These are phyloP conservation scores for Mortierella polycephala DNA, from an alignment of 371 early-diverging fungal genomes.

Conservation along the genomic window DNA sequence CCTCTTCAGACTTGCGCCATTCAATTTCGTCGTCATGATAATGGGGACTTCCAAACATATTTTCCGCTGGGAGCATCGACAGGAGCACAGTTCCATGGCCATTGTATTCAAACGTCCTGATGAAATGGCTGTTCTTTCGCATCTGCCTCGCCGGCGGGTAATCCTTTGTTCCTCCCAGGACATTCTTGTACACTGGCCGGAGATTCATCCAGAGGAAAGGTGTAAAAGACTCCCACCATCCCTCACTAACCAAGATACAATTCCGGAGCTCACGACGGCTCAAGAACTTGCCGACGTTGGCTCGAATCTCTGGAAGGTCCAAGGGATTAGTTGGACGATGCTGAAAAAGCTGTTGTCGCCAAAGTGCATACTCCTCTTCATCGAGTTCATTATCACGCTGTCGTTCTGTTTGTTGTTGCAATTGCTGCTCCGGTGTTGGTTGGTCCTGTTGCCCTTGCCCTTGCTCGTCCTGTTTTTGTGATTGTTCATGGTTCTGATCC, in stretches of 20 bases:
- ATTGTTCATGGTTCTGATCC: too few species aligned
- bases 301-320: slow-evolving; percentile 35
- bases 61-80: slow-evolving; percentile 22
- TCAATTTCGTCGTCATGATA: slow-evolving; percentile 8
- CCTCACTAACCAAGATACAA: slow-evolving; percentile 25
- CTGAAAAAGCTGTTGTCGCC: slow-evolving; percentile 2
- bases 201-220: slow-evolving; percentile 29
- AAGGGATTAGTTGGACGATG: slow-evolving; percentile 33
- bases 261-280: slow-evolving; percentile 19
- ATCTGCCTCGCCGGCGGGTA: slow-evolving; percentile 22
- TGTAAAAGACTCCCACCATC: slow-evolving; percentile 35
- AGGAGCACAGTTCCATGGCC: slow-evolving; percentile 30
- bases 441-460: too few species aligned
- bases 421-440: too few species aligned
- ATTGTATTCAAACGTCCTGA: slow-evolving; percentile 43
- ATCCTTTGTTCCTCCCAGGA: slow-evolving; percentile 21
- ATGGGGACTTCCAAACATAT: background rate
- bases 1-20: slow-evolving; percentile 15
- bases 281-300: slow-evolving; percentile 27
- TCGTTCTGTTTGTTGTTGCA: background rate
- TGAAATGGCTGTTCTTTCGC: slow-evolving; percentile 29
- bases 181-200: slow-evolving; percentile 35
- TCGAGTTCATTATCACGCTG: background rate
- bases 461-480: too few species aligned
- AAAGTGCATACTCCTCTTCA: background rate